Base-by-base conservation (phyloP, 2,329 filamentous ascomycete species). In the Hypoxylon rubiginosum region DNA sequence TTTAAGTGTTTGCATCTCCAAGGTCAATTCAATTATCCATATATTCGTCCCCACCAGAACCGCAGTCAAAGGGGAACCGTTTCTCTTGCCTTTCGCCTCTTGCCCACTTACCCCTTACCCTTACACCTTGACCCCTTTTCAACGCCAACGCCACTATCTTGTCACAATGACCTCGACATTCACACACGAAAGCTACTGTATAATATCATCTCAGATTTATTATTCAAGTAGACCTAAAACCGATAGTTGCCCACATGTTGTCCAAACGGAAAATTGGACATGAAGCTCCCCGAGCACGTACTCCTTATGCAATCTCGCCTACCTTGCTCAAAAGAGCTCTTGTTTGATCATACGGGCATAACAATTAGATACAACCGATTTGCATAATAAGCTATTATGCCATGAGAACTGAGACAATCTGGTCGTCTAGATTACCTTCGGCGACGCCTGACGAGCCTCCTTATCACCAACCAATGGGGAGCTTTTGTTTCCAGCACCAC, bases 381-480 rank as follows among this genome's bases (percentile, higher is more conserved):
- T 11, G 9, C n/a, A 43, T 17, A 17, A 19, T 21, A 43, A 43
- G 10, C 21, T n/a, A 52, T 41, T 50, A 39, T 58, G 24, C 48
- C 55, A 24, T 32, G 17, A 13, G 45, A 50, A 36, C 28, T 32
- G 17, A 41, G 39, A 24, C 30, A 48, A 28, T 36, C 26, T 30
- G 24, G 17, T 49, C 30, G 34, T 36, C 45, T 15, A 48, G 45
- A 48, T 21, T 46, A 17, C 11, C n/a, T 19, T 15, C 26, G 50
- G 34, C 49, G 21, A 28, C 64, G 39, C 55, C 59, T 67, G 64
- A 64, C 46, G 55, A 57, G 51, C 60, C 60, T 63, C 51, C 55
- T 67, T 67, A 63, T 67, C 64, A 28, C 21, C 24, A 51, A 36
- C 64, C 56, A 67, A 67, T 64, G 21, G 45, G 19, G 52, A 36